These are phyloP conservation scores for Ogataea polymorpha DNA, from an alignment of 805 yeast genomes.

Conservation along the genomic window DNA sequence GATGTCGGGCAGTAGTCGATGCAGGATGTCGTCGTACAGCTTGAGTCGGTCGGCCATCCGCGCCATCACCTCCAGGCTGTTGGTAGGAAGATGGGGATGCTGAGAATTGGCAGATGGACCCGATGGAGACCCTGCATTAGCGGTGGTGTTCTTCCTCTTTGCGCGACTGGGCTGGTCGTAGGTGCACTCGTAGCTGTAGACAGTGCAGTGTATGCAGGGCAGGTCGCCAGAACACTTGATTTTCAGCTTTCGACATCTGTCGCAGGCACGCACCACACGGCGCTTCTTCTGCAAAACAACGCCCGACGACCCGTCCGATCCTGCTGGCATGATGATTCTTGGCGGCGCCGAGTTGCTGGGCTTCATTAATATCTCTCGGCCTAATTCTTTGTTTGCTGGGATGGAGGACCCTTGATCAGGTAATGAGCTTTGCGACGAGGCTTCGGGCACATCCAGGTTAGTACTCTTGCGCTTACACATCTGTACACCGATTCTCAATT, in stretches of 20 bases:
- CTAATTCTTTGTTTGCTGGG: neutral
- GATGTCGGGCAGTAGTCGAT: slow-evolving; percentile 31
- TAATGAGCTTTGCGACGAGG: neutral
- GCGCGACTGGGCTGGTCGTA: slow-evolving; percentile 64
- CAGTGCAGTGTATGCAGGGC: slow-evolving; percentile 67
- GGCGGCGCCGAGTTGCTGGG: slow-evolving; percentile 20
- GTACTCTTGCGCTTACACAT: slow-evolving; percentile 5
- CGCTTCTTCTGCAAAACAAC: slow-evolving; percentile 29
- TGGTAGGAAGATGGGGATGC: no score
- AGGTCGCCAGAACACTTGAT: slow-evolving; percentile 49
- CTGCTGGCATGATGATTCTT: slow-evolving; percentile 28
- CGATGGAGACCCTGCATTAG: no score
- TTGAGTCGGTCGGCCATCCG: slow-evolving; percentile 31
- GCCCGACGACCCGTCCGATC: slow-evolving; percentile 14
- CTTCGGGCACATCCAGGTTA: neutral
- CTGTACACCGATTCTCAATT: no score
- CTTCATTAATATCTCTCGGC: slow-evolving; percentile 10
- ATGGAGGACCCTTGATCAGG: no score
- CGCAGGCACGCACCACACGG: slow-evolving; percentile 50
- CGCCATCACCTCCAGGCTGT: slow-evolving; percentile 28
- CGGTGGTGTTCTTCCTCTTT: no score
- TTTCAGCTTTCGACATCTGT: slow-evolving; percentile 47
- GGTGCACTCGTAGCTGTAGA: slow-evolving; percentile 79
- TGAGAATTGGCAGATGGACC: no score
- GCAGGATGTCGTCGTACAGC: slow-evolving; percentile 33